Base-by-base conservation (phyloP, 1,284 basidiomycete genomes). In the Mycena citricolor region DNA sequence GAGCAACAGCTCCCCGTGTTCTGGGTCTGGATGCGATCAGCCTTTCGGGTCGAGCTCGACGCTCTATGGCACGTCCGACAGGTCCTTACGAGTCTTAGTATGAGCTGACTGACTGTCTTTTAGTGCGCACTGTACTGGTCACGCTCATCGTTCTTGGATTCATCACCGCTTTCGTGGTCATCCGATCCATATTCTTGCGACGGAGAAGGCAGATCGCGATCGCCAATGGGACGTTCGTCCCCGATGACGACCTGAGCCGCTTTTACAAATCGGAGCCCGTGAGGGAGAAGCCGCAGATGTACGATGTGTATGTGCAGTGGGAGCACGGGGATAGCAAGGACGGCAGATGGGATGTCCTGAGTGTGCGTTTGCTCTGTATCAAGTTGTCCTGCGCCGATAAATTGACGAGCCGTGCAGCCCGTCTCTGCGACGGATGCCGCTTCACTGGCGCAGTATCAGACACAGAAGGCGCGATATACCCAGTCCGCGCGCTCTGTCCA, bases 71-170 rank as follows among this genome's bases (percentile, higher is more conserved):
- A n/a, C n/a, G n/a, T n/a, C n/a, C n/a, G n/a, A n/a, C n/a, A n/a
- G n/a, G n/a, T n/a, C n/a, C n/a, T n/a, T n/a, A n/a, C n/a, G n/a
- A n/a, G n/a, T n/a, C n/a, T n/a, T n/a, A n/a, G n/a, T n/a, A n/a
- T n/a, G n/a, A n/a, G n/a, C n/a, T n/a, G n/a, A n/a, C n/a, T n/a
- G n/a, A n/a, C n/a, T n/a, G n/a, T n/a, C n/a, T 11, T 14, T 4
- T 32, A 52, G 50, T 52, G 13, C 49, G 45, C 39, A 52, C 50
- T 4, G 48, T 48, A 29, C 36, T 52, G 5, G 42, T 47, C n/a
- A 52, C 50, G 16, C 39, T 52, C 29, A 42, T 52, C 39, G 37
- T 52, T 30, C 34, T 52, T 12, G 31, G 48, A 5, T 3, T 48
- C 5, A 43, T 49, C 8, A 48, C 42, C 40, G 39, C 14, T 16